Evolutionary conservation across 805 yeast genomes (phyloP), one percentile per base, ranked within the genome.

Genomic region (Nakazawaea siamensis): DNA sequence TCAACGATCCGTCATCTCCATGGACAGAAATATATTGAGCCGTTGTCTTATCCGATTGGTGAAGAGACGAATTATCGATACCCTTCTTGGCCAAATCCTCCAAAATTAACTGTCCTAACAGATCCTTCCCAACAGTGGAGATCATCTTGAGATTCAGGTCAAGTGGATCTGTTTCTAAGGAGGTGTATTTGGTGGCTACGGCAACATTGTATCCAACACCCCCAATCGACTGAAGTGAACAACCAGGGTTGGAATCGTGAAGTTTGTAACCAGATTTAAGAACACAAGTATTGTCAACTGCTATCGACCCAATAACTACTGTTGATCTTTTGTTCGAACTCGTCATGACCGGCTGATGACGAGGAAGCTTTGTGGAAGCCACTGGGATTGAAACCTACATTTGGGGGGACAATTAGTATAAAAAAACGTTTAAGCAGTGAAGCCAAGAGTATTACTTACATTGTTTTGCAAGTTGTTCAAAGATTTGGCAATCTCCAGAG

Each of bases 131-230:
- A 5, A 84, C 62, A 4, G 68, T 63, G 0, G 87, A 73, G 0
- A 85, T 54, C 21, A 84, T 62, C 16, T 69, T 57, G 5, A 29
- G 15, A 5, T 27, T 28, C 1, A 60, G 44, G 0, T 50, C 47
- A 3, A 43, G 45, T 33, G 41, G 50, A 2, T 34, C 21, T 29
- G 26, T 6, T 27, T 43, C 19, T 49, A 56, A 3, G 47, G 41
- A 40, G 17, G 43, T 43, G 40, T 63, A 68, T 14, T 55, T 48
- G 3, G 80, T 62, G 0, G 92, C 90, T n/a, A 70, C 48, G 0
- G 84, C 76, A 12, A 86, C 76, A 47, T 87, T 86, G 51, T 70
- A 77, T 0, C 86, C 96, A 2, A 86, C 95, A 1, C 95, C 96
- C 1, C 95, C 96, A 7, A 84, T 51, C 0, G 80, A 63, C 2